Conservation (phyloP, 2,329 filamentous ascomycete species). For the Nannizzia gypsea region DNA sequence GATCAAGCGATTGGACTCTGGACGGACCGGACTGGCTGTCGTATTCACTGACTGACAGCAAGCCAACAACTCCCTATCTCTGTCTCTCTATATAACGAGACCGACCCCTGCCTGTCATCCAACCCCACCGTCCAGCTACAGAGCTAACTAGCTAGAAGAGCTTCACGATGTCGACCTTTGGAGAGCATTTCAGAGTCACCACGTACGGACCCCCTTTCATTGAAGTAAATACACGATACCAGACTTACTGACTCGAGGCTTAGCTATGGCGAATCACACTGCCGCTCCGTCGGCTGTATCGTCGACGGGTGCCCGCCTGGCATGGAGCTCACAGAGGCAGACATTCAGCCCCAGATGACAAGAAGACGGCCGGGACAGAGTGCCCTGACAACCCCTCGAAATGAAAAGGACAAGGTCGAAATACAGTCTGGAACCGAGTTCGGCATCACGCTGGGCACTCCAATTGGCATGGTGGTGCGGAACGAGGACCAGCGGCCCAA, state of each 20-base stretch:
- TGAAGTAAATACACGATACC: slow-evolving; percentile 11
- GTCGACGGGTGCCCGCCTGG: slow-evolving; percentile 86
- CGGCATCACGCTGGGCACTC: slow-evolving; percentile 79
- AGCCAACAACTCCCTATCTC: background rate
- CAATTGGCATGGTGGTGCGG: slow-evolving; percentile 73
- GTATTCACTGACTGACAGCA: background rate
- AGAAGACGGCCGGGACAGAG: slow-evolving; percentile 81
- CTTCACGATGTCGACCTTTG: slow-evolving; percentile 65
- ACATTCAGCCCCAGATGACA: slow-evolving; percentile 92
- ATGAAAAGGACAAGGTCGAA: slow-evolving; percentile 83
- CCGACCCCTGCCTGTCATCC: background rate
- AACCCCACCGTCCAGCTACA: background rate
- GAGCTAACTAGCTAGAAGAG: background rate
- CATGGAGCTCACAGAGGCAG: slow-evolving; percentile 68
- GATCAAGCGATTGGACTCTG: background rate
- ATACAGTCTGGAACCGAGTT: slow-evolving; percentile 91
- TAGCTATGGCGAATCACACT: slow-evolving; percentile 77
- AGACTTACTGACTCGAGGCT: slow-evolving; percentile 15
- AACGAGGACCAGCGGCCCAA: slow-evolving; percentile 89
- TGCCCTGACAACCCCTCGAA: slow-evolving; percentile 76
- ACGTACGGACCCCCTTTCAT: slow-evolving; percentile 41
- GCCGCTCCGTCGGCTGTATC: slow-evolving; percentile 85
- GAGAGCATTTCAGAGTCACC: slow-evolving; percentile 62
- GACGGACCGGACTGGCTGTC: background rate
- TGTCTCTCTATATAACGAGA: no score